A percentile compares a stretch with the other conserved stretches of the same genome.
These are phyloP conservation scores for Eimeria acervulina DNA, from an alignment of 169 alveolate species.

Conservation along the genomic window DNA sequence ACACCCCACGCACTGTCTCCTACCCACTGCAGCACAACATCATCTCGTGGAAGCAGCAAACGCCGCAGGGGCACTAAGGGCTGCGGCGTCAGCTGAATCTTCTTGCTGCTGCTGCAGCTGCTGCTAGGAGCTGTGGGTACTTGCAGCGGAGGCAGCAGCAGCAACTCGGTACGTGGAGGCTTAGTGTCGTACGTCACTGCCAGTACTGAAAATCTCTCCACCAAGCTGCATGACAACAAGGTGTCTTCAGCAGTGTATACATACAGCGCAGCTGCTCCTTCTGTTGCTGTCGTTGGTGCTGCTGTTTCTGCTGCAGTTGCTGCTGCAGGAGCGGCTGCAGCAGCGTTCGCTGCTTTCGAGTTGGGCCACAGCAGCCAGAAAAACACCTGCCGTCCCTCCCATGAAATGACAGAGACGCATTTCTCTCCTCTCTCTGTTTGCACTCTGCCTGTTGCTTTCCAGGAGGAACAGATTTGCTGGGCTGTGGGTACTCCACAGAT, in stretches of 20 bases:
- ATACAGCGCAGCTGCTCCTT: conserved; percentile 39
- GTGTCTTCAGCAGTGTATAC: neutral
- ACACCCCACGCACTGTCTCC: conserved; percentile 57
- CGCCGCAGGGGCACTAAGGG: conserved; percentile 75
- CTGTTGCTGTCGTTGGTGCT: neutral
- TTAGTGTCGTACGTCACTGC: neutral
- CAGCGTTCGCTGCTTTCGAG: neutral
- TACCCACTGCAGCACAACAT: conserved; percentile 75
- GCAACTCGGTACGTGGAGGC: conserved; percentile 55
- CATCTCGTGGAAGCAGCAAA: conserved; percentile 45
- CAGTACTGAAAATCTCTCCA: conserved; percentile 31
- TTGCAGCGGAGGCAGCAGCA: conserved; percentile 39
- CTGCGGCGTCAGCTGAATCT: conserved; percentile 38
- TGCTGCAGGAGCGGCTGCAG: conserved; percentile 51
- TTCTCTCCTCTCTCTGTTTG: conserved; percentile 10
- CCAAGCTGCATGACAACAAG: conserved; percentile 50
- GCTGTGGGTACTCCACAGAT: conserved; percentile 36
- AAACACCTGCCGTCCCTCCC: conserved; percentile 54
- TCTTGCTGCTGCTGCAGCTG: conserved; percentile 38
- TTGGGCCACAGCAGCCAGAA: conserved; percentile 54
- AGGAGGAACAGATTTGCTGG: conserved; percentile 6
- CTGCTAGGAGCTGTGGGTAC: conserved; percentile 4
- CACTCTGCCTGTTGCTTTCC: conserved; percentile 43
- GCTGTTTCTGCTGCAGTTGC: conserved; percentile 11
- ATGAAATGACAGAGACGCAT: conserved; percentile 24